Evolutionary conservation across 495 filamentous ascomycete genomes (phyloP).

Genomic region (Niebla homalea): DNA sequence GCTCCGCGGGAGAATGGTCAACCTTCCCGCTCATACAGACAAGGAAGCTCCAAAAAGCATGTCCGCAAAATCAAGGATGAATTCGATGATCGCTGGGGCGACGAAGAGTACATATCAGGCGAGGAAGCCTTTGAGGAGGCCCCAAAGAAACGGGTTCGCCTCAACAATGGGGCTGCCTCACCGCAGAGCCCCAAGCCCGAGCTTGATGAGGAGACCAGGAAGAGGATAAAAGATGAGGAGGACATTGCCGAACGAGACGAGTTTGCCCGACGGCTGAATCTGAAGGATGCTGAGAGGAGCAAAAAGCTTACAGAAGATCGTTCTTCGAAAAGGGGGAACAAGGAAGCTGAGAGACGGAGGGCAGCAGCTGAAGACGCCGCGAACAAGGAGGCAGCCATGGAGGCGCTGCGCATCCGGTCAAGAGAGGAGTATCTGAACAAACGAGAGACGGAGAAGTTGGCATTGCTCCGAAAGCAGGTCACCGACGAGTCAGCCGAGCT

Average conservation of each 20-base stretch:
- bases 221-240: constrained; percentile 41
- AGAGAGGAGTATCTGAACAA: constrained; percentile 91
- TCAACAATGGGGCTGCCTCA: constrained; percentile 41
- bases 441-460: constrained; percentile 72
- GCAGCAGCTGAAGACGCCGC: constrained; percentile 52
- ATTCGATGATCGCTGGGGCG: constrained; percentile 67
- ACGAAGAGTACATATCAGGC: constrained; percentile 49
- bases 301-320: constrained; percentile 61
- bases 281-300: constrained; percentile 53
- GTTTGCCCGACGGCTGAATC: constrained; percentile 57
- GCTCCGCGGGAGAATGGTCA: neutral
- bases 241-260: constrained; percentile 63
- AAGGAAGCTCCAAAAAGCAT: constrained; percentile 14
- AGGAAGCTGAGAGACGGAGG: constrained; percentile 44
- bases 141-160: constrained; percentile 42
- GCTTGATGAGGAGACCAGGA: constrained; percentile 43
- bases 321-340: constrained; percentile 41
- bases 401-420: constrained; percentile 66
- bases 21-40: constrained; percentile 1
- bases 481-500: constrained; percentile 77
- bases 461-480: constrained; percentile 80
- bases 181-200: constrained; percentile 36
- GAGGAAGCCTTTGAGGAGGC: constrained; percentile 36
- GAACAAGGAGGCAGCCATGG: constrained; percentile 49
- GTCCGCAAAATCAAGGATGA: constrained; percentile 30